Evolutionary conservation across 1,284 basidiomycete genomes (phyloP).

Genomic region (Sanguinoderma infundibulare): DNA sequence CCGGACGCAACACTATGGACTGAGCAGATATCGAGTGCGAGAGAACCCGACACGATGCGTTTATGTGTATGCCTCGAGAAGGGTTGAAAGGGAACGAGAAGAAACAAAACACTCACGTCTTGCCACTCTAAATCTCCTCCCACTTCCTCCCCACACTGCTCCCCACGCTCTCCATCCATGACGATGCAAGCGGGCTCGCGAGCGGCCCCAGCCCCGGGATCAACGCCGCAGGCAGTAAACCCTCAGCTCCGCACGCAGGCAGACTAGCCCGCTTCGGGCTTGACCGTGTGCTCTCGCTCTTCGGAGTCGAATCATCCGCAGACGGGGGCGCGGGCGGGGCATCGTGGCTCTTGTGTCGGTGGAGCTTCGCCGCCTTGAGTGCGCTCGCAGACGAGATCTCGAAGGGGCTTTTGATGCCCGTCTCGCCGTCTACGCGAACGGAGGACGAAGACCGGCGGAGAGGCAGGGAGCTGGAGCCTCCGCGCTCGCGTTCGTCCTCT

Average conservation of each 20-base stretch:
- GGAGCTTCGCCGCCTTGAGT: slow-evolving; percentile 26
- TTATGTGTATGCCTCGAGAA: background rate
- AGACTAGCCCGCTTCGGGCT: slow-evolving; percentile 27
- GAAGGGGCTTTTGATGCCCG: slow-evolving; percentile 26
- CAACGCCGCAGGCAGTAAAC: slow-evolving; percentile 35
- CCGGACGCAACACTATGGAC: background rate
- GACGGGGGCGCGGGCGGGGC: no score
- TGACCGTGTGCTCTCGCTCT: no score
- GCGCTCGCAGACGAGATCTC: slow-evolving; percentile 27
- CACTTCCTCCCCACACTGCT: slow-evolving; percentile 57
- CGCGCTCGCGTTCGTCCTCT: slow-evolving; percentile 31
- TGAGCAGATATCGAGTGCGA: background rate
- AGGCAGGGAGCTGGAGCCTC: no score
- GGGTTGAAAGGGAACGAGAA: background rate
- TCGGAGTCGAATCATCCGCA: no score
- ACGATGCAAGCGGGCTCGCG: slow-evolving; percentile 33
- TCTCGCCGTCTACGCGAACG: slow-evolving; percentile 21
- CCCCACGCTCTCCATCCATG: slow-evolving; percentile 55
- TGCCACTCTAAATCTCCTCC: slow-evolving; percentile 57
- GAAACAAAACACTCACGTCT: slow-evolving; percentile 51
- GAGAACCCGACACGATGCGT: background rate
- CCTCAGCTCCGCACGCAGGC: slow-evolving; percentile 12
- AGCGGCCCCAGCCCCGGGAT: slow-evolving; percentile 37
- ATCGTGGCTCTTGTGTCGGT: slow-evolving; percentile 38
- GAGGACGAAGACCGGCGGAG: no score